Conservation (phyloP, 768 basidiomycete species). For the Terana coerulea region DNA sequence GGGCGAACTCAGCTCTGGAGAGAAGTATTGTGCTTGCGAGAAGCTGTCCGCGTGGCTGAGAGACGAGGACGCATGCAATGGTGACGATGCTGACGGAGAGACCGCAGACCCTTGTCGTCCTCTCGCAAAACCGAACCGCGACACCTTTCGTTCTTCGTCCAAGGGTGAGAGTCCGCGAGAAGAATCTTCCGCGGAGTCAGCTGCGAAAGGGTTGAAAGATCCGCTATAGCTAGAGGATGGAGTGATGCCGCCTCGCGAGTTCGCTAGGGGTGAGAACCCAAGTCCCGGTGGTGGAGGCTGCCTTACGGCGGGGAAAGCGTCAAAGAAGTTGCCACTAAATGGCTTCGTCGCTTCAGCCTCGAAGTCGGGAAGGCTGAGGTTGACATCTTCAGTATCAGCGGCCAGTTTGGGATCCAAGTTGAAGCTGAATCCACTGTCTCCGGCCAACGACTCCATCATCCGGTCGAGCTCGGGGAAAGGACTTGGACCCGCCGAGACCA, state of each 20-base stretch:
- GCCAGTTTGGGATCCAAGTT: conserved; percentile 80
- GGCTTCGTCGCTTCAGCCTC: conserved; percentile 47
- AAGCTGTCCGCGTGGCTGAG: conserved; percentile 45
- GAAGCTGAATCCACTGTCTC: conserved; percentile 78
- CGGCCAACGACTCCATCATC: conserved; percentile 69
- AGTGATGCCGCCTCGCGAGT: conserved; percentile 22
- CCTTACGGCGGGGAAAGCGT: conserved; percentile 65
- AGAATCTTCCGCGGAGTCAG: conserved; percentile 49
- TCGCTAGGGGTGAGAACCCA: conserved; percentile 42
- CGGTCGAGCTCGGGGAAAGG: conserved; percentile 91
- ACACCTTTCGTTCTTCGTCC: conserved; percentile 70
- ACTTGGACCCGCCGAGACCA: conserved; percentile 37
- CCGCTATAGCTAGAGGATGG: conserved; percentile 59
- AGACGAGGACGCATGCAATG: conserved; percentile 53
- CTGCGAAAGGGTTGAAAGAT: conserved; percentile 76
- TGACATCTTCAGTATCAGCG: conserved; percentile 36
- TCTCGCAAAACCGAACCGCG: conserved; percentile 78
- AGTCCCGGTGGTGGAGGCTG: conserved; percentile 47
- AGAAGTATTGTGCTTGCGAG: conserved; percentile 44
- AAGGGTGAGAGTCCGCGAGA: conserved; percentile 32
- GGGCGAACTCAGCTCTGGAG: conserved; percentile 31
- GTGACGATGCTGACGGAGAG: conserved; percentile 39
- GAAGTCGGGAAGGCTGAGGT: conserved; percentile 43
- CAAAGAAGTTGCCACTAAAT: conserved; percentile 61
- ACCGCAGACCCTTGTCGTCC: conserved; percentile 58